Conservation (phyloP, 371 early-diverging fungal genomes). For the Funneliformis caledonium region DNA sequence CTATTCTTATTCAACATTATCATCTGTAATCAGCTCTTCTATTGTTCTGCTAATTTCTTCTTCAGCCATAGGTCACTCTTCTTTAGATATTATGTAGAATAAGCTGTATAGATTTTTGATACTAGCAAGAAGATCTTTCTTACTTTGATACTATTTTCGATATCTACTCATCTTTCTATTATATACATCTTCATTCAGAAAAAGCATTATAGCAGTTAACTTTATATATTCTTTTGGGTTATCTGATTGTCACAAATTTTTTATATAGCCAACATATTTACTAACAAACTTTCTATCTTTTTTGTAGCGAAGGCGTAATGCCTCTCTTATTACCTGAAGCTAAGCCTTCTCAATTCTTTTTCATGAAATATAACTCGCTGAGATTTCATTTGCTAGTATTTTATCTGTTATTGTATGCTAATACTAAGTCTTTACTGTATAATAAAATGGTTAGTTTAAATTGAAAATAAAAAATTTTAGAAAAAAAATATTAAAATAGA, state of each 20-base stretch:
- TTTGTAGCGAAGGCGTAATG: too few relatives aligned
- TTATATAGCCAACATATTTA: neutral
- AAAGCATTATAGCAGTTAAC: neutral
- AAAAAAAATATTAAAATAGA: neutral
- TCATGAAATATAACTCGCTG: neutral
- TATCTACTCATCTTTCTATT: neutral
- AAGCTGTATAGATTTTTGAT: neutral
- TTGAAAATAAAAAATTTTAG: neutral
- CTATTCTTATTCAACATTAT: too few relatives aligned
- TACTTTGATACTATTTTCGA: neutral
- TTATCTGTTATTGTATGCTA: neutral
- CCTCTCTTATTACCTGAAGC: too few relatives aligned
- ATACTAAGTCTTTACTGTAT: neutral
- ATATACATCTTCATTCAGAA: neutral
- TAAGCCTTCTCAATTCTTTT: too few relatives aligned
- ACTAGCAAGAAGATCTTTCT: too few relatives aligned
- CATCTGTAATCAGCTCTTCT: neutral
- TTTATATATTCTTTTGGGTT: slow-evolving; percentile 4
- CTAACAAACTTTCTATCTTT: too few relatives aligned
- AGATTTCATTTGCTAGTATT: neutral
- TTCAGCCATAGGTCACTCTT: neutral
- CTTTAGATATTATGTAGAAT: neutral
- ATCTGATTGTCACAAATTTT: neutral
- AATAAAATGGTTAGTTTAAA: neutral
- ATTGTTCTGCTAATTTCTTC: neutral